phyloP scores from a whole-genome alignment of 169 alveolate genomes.

The Plasmodium inui region DNA sequence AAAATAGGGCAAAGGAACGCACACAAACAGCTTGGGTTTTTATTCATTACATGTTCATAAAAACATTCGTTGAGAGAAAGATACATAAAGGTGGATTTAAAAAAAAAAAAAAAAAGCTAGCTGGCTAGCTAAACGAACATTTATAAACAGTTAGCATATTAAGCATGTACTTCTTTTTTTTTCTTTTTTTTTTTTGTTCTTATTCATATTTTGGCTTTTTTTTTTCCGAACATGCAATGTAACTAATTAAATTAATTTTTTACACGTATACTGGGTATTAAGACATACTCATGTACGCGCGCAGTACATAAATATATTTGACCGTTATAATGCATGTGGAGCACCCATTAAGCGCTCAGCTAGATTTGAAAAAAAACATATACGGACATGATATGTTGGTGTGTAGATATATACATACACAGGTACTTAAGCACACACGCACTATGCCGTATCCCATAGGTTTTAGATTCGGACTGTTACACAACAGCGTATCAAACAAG shows the following conservation, averaged over 20 bases:
- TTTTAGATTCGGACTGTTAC: not conserved
- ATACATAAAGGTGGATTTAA: not conserved
- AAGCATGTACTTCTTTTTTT: not conserved
- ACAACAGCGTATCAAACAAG: not conserved
- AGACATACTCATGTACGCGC: not conserved
- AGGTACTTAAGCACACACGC: not conserved
- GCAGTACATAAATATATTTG: not conserved
- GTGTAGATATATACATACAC: not conserved
- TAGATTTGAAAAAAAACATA: not conserved
- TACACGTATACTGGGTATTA: not conserved
- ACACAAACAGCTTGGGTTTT: conserved; percentile 1
- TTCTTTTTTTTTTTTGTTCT: not conserved
- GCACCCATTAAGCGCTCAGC: not conserved
- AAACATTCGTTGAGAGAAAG: not conserved
- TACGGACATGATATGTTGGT: not conserved
- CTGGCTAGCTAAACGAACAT: not conserved
- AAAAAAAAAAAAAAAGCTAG: not conserved
- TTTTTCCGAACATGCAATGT: not conserved
- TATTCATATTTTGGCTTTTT: not conserved
- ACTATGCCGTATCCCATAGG: not conserved
- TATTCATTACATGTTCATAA: not conserved
- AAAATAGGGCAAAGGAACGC: not conserved
- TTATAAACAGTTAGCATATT: not conserved
- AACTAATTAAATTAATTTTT: not conserved
- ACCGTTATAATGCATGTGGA: not conserved